Conservation (phyloP, 2,329 filamentous ascomycete genomes). For the Ceratocystiopsis sp. region DNA sequence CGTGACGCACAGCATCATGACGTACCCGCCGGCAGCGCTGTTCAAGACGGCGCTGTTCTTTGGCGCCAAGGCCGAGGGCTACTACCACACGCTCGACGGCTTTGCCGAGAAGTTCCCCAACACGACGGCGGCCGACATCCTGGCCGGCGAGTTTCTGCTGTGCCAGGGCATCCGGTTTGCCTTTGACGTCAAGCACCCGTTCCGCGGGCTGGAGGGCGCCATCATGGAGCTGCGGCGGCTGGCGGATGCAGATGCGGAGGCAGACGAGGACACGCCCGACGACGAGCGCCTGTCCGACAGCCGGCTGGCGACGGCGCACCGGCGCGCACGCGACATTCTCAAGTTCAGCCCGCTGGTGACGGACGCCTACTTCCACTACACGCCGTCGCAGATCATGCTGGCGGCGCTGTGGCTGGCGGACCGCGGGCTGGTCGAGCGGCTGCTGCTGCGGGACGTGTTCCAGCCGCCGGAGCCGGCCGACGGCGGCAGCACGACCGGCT, state of each 20-base stretch:
- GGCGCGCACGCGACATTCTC: slow-evolving; percentile 53
- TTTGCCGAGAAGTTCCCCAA: slow-evolving; percentile 56
- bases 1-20: slow-evolving; percentile 88
- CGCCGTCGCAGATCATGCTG: slow-evolving; percentile 85
- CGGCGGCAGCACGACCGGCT: slow-evolving; percentile 8
- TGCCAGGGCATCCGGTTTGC: slow-evolving; percentile 87
- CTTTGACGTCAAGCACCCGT: slow-evolving; percentile 84
- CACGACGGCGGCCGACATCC: slow-evolving; percentile 61
- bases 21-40: slow-evolving; percentile 79
- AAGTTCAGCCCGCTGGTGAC: slow-evolving; percentile 72
- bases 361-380: slow-evolving; percentile 94
- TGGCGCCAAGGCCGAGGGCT: slow-evolving; percentile 80
- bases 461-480: slow-evolving; percentile 9
- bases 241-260: slow-evolving; percentile 25
- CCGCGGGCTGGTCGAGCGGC: slow-evolving; percentile 34
- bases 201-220: slow-evolving; percentile 70
- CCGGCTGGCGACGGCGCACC: slow-evolving; percentile 45
- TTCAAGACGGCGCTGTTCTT: slow-evolving; percentile 86
- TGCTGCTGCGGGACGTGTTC: slow-evolving; percentile 28
- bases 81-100: slow-evolving; percentile 31
- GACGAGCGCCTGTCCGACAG: slow-evolving; percentile 14
- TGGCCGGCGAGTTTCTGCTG: slow-evolving; percentile 82
- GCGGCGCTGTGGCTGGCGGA: slow-evolving; percentile 66
- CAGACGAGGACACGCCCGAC: slow-evolving; percentile 3
- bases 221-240: slow-evolving; percentile 65